These are phyloP conservation scores for Pulveroboletus sp. DNA, from an alignment of 768 basidiomycete species.

Conservation along the genomic window DNA sequence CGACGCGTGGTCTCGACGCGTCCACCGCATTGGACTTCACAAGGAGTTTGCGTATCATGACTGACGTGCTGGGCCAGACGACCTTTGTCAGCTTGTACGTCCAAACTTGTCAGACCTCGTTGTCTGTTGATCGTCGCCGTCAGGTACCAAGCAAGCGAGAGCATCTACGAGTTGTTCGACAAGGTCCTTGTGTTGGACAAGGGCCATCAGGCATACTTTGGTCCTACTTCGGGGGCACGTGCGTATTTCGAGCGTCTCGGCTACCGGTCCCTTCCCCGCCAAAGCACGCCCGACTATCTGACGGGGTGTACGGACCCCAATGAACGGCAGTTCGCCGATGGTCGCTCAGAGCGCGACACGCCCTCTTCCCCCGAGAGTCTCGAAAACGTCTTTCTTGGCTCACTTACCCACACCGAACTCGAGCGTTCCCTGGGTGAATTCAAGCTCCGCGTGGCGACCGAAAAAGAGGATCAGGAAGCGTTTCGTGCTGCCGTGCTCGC, in stretches of 20 bases:
- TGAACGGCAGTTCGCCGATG: slow-evolving; percentile 73
- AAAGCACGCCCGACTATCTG: slow-evolving; percentile 83
- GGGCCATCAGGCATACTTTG: slow-evolving; percentile 79
- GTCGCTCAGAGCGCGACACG: slow-evolving; percentile 51
- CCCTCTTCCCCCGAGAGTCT: slow-evolving; percentile 63
- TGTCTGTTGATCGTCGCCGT: neutral
- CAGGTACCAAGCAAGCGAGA: slow-evolving; percentile 79
- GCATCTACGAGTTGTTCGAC: slow-evolving; percentile 74
- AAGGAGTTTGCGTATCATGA: slow-evolving; percentile 73
- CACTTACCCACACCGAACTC: slow-evolving; percentile 42
- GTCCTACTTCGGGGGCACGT: slow-evolving; percentile 67
- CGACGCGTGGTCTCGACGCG: slow-evolving; percentile 76
- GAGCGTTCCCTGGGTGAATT: slow-evolving; percentile 50
- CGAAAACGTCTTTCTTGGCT: slow-evolving; percentile 55
- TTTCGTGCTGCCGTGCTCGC: slow-evolving; percentile 73
- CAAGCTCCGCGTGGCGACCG: slow-evolving; percentile 50
- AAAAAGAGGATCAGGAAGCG: slow-evolving; percentile 63
- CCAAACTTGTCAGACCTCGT: neutral
- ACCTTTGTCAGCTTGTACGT: slow-evolving; percentile 73
- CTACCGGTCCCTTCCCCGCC: slow-evolving; percentile 69
- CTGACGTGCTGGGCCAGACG: slow-evolving; percentile 76
- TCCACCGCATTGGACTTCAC: slow-evolving; percentile 87
- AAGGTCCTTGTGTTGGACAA: slow-evolving; percentile 82
- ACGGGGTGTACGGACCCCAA: slow-evolving; percentile 81
- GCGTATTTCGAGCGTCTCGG: slow-evolving; percentile 75